Evolutionary conservation across 768 basidiomycete genomes (phyloP).

Genomic region (Baorangia bicolor): DNA sequence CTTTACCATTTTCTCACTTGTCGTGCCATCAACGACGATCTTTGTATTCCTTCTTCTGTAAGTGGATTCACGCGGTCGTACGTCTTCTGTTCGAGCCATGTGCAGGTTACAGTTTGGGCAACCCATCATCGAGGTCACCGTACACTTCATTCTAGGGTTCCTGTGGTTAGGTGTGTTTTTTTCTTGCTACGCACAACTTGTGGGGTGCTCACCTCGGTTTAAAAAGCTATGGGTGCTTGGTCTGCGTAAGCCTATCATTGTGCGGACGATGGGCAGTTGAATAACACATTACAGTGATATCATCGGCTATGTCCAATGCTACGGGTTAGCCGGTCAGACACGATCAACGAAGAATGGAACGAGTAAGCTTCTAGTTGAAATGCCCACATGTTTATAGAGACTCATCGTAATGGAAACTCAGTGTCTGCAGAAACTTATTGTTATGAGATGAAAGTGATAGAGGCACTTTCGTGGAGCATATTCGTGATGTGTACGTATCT

Average conservation of each 20-base stretch:
- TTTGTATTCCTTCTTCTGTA: slow-evolving; percentile 60
- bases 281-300: slow-evolving; percentile 52
- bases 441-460: slow-evolving; percentile 76
- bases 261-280: not conserved
- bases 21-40: slow-evolving; percentile 66
- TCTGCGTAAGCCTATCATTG: slow-evolving; percentile 47
- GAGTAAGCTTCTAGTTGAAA: slow-evolving; percentile 40
- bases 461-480: slow-evolving; percentile 76
- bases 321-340: slow-evolving; percentile 41
- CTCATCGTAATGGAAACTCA: slow-evolving; percentile 28
- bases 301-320: slow-evolving; percentile 64
- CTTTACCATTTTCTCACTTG: slow-evolving; percentile 67
- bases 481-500: slow-evolving; percentile 50
- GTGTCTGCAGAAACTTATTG: slow-evolving; percentile 60
- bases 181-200: not conserved
- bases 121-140: slow-evolving; percentile 58
- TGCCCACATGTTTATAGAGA: not conserved
- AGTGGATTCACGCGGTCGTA: slow-evolving; percentile 14
- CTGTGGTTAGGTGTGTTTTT: slow-evolving; percentile 66
- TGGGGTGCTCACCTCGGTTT: slow-evolving; percentile 6
- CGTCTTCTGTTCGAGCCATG: slow-evolving; percentile 1
- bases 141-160: slow-evolving; percentile 53
- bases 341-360: slow-evolving; percentile 52
- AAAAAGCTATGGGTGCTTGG: slow-evolving; percentile 73
- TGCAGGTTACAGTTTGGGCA: slow-evolving; percentile 67